Percentiles rank a stretch among this genome's conserved stretches.
Evolutionary conservation across 768 basidiomycete genomes (phyloP).

Genomic region (Neoboletus magnificus): DNA sequence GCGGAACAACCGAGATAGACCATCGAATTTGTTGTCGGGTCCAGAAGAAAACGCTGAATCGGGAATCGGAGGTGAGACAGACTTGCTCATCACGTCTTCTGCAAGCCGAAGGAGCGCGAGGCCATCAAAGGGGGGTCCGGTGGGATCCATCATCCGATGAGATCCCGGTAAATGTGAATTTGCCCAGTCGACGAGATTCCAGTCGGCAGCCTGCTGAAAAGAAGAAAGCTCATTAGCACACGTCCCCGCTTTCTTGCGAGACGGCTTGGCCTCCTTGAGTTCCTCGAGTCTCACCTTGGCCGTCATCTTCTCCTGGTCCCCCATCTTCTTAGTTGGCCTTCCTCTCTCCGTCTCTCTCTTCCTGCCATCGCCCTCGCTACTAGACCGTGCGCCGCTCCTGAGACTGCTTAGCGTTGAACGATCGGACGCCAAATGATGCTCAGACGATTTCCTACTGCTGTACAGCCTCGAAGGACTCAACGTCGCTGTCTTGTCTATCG

Average conservation of each 20-base stretch:
- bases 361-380: conserved; percentile 18
- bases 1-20: conserved; percentile 85
- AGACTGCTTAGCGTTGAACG: conserved; percentile 27
- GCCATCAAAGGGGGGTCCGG: conserved; percentile 56
- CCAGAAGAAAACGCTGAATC: conserved; percentile 74
- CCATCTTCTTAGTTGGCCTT: conserved; percentile 20
- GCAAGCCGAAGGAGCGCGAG: conserved; percentile 81
- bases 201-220: conserved; percentile 36
- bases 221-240: background rate
- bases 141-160: conserved; percentile 51
- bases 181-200: conserved; percentile 78
- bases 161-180: conserved; percentile 74
- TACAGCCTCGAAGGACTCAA: conserved; percentile 51
- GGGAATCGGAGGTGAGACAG: conserved; percentile 68
- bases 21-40: conserved; percentile 79
- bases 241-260: conserved; percentile 55
- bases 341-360: conserved; percentile 20
- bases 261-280: conserved; percentile 35
- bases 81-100: conserved; percentile 69
- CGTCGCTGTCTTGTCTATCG: conserved; percentile 41
- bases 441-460: background rate
- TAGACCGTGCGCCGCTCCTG: conserved; percentile 23
- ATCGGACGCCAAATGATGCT: conserved; percentile 40
- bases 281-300: conserved; percentile 16
- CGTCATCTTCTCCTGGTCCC: conserved; percentile 17